Base-by-base conservation (phyloP, 176 grass and related monocot species). In the Rhipidocladum racemiflorum region DNA sequence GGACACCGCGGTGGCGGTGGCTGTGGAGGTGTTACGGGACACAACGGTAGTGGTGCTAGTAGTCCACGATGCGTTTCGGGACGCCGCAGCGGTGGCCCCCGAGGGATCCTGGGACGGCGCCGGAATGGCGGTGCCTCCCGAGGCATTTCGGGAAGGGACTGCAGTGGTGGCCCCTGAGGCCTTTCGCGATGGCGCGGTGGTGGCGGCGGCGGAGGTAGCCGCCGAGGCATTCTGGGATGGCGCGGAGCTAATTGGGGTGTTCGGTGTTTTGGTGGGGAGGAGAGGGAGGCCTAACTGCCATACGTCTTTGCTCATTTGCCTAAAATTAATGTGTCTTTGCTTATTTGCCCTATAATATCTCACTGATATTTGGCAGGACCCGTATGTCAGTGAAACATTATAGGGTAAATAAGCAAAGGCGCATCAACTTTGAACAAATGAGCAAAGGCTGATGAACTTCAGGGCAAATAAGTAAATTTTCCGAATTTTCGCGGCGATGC, bases 231-330 rank as follows among this genome's bases (percentile, higher is more conserved):
- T 44, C 24, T 7, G 25, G 18, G 9, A 20, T 46, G 71, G 29
- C 40, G 23, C 17, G 1, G 71, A 20, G 72, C 21, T 20, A 32
- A 54, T 42, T 71, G 43, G 5, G 36, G 54, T n/a, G 79, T 43
- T 87, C 77, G 85, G 78, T 87, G n/a, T n/a, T 87, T 81, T 61
- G 62, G 78, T 14, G 70, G 43, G 68, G 71, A 36, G 30, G 45
- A 65, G 63, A 87, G 50, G 18, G 74, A 57, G 21, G n/a, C n/a
- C n/a, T n/a, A n/a, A n/a, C n/a, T n/a, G n/a, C n/a, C n/a, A n/a
- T n/a, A n/a, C n/a, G n/a, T n/a, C n/a, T n/a, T n/a, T n/a, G n/a
- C n/a, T n/a, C n/a, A n/a, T n/a, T n/a, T n/a, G n/a, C n/a, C n/a
- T n/a, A n/a, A n/a, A n/a, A n/a, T n/a, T n/a, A n/a, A n/a, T n/a